Evolutionary conservation across 2,329 filamentous ascomycete genomes (phyloP).

Genomic region (Stachybotrys echinatus): DNA sequence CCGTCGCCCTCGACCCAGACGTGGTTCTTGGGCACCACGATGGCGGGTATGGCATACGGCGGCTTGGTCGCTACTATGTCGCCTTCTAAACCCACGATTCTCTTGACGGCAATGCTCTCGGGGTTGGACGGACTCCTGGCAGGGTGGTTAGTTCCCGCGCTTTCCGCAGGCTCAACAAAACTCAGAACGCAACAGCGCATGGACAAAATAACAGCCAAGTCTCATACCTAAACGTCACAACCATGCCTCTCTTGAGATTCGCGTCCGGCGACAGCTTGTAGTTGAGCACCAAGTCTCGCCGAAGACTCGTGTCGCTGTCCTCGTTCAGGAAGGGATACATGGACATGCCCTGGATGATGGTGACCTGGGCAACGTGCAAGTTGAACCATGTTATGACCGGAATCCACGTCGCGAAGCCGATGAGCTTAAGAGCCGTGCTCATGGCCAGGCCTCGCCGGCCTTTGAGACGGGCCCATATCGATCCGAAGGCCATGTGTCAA

Average conservation of each 20-base stretch:
- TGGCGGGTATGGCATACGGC: constrained; percentile 49
- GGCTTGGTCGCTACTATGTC: constrained; percentile 65
- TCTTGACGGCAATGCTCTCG: constrained; percentile 68
- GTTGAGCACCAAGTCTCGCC: constrained; percentile 51
- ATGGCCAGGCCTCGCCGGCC: constrained; percentile 14
- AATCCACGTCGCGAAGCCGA: constrained; percentile 55
- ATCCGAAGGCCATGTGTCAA: constrained; percentile 25
- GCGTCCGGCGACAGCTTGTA: constrained; percentile 54
- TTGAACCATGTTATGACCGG: constrained; percentile 59
- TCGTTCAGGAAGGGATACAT: constrained; percentile 77
- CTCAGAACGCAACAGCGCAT: no score
- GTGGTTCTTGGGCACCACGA: constrained; percentile 74
- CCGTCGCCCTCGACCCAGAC: constrained; percentile 96
- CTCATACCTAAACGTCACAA: constrained; percentile 62
- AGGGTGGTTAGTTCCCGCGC: constrained; percentile 1
- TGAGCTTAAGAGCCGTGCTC: constrained; percentile 38
- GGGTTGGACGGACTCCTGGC: constrained; percentile 66
- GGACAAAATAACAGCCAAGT: no score
- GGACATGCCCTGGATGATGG: constrained; percentile 54
- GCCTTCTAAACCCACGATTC: constrained; percentile 75
- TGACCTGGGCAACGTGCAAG: constrained; percentile 53
- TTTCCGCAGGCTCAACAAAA: no score
- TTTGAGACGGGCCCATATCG: constrained; percentile 29
- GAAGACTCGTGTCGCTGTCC: constrained; percentile 51
- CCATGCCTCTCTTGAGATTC: constrained; percentile 63